Percentiles rank a stretch among this genome's conserved stretches.
Evolutionary conservation across 208 protist species (phyloP).

Genomic region (Crithidia expoeki): DNA sequence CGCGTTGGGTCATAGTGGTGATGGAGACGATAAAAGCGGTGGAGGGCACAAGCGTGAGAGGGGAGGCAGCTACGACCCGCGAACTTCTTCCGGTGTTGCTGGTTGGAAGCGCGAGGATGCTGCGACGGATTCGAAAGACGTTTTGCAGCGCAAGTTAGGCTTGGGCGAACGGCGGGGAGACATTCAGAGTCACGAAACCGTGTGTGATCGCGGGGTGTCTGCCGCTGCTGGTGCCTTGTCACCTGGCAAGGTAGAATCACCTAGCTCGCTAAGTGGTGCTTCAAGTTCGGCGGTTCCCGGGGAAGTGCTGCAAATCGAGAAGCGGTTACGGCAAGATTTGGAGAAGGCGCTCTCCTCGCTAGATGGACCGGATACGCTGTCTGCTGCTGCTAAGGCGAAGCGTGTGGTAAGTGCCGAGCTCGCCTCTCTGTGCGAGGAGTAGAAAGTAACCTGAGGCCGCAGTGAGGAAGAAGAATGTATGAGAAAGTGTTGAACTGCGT

Average conservation of each 20-base stretch:
- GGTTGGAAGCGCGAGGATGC: slow-evolving; percentile 17
- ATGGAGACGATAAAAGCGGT: neutral
- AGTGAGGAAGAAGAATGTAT: neutral
- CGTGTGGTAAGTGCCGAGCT: slow-evolving; percentile 37
- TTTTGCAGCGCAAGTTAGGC: slow-evolving; percentile 7
- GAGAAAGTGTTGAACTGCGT: too few relatives aligned
- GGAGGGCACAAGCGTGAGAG: slow-evolving; percentile 10
- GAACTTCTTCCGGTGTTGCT: neutral
- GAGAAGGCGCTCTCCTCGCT: slow-evolving; percentile 53
- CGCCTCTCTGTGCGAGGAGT: slow-evolving; percentile 23
- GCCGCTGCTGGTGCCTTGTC: neutral
- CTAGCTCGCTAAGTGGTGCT: neutral
- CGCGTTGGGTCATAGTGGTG: neutral
- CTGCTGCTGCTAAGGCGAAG: slow-evolving; percentile 39
- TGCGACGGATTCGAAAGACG: slow-evolving; percentile 5
- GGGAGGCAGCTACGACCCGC: neutral
- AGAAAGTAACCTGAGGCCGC: neutral
- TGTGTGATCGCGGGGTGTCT: neutral
- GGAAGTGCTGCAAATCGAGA: slow-evolving; percentile 39
- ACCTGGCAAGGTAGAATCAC: neutral
- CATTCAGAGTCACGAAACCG: neutral
- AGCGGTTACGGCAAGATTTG: slow-evolving; percentile 48
- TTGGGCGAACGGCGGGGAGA: neutral
- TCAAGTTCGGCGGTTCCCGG: neutral
- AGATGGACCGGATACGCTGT: slow-evolving; percentile 48